Evolutionary conservation across 225 moss, liverwort and hornwort species (phyloP).

Genomic region (Climacium dendroides): DNA sequence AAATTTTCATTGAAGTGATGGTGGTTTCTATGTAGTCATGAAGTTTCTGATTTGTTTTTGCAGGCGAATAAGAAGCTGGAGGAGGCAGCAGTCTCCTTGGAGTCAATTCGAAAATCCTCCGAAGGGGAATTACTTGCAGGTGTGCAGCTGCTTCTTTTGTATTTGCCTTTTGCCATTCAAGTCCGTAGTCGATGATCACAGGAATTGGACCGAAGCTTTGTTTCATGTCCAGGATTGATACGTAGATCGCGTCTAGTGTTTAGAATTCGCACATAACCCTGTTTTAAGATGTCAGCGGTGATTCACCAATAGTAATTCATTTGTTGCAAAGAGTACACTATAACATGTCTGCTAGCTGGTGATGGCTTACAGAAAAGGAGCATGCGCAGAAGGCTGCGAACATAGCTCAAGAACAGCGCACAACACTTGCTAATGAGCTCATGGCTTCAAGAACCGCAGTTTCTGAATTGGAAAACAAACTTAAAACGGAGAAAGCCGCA

Average conservation of each 20-base stretch:
- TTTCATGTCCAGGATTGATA: background rate
- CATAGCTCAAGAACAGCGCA: slow-evolving; percentile 36
- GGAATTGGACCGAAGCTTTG: background rate
- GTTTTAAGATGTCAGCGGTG: background rate
- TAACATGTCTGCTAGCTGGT: background rate
- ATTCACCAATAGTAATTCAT: background rate
- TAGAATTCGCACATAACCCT: background rate
- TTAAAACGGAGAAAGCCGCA: slow-evolving; percentile 8
- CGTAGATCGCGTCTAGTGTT: background rate
- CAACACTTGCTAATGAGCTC: slow-evolving; percentile 36
- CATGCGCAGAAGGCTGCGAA: slow-evolving; percentile 25
- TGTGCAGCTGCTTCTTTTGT: background rate
- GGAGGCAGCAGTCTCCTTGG: slow-evolving; percentile 16
- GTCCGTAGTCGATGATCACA: background rate
- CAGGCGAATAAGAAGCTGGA: slow-evolving; percentile 26
- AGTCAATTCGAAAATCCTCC: slow-evolving; percentile 8
- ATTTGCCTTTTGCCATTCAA: background rate
- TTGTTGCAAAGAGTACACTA: background rate
- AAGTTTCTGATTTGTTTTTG: background rate
- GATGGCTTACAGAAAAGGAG: slow-evolving; percentile 35
- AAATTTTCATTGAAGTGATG: background rate
- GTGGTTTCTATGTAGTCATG: background rate
- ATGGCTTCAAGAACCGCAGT: slow-evolving; percentile 10
- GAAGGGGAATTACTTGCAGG: slow-evolving; percentile 32
- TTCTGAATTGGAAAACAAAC: slow-evolving; percentile 10